Base-by-base conservation (phyloP, 495 filamentous ascomycete species). In the Wilcoxina mikolae region DNA sequence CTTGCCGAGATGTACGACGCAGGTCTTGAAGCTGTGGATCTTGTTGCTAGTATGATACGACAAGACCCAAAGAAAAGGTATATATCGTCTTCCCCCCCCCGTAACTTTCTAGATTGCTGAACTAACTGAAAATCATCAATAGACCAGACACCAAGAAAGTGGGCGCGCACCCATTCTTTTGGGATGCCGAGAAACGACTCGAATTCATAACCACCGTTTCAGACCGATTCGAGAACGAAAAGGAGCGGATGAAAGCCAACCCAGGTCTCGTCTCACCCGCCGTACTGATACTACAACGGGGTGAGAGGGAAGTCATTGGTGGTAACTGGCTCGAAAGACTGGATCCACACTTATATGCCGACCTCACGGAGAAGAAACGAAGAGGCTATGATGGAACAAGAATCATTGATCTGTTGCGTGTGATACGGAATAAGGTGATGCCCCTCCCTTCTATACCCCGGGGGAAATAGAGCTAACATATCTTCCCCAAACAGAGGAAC, bases 111-210 rank as follows among this genome's bases (percentile, higher is more conserved):
- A 23, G 33, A 42, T 3, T 25, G 22, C 4, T 25, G 35, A 49
- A 31, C 45, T 57, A 50, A 61, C 29, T 39, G 31, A 51, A 24
- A 27, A 46, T n/a, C n/a, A 64, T 57, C 60, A 47, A 27, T 54
- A 76, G 74, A 53, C 80, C 93, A 50, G 73, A 87, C 54, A 79
- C 91, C 24, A 72, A 70, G 48, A 71, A 84, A 47, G 84, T 96
- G 56, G 77, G 94, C 70, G 78, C 82, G 25, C 91, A 98, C 64
- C 91, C 91, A 0, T 96, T 95, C 73, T 98, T 98, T 76, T 98
- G 91, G 91, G 69, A 77, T 1, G 66, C 83, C 0, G 87, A 90
- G 60, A 89, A 93, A 60, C 80, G 87, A 15, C 80, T 96, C 23
- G 78, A 76, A 26, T 98, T 96, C 70, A 78, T 98, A 17, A 90